Evolutionary conservation across 306 rosid species (phyloP).

Genomic region (Castanea mollissima): DNA sequence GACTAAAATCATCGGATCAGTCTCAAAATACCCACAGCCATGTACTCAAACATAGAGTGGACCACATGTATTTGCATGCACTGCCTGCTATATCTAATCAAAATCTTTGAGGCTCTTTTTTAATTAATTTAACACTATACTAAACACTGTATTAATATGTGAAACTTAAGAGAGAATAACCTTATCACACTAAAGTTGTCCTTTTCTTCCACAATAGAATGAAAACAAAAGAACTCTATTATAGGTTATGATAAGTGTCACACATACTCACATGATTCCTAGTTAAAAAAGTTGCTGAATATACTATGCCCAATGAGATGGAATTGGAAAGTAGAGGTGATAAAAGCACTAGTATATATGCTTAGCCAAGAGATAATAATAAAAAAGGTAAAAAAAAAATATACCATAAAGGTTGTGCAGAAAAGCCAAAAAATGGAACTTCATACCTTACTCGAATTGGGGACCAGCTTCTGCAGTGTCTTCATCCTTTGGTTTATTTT

Average conservation of each 20-base stretch:
- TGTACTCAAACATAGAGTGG: slow-evolving; percentile 27
- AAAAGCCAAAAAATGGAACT: slow-evolving; percentile 26
- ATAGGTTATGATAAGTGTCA: too few species aligned
- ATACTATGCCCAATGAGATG: too few species aligned
- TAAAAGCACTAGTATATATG: too few species aligned
- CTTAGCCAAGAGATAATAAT: not conserved
- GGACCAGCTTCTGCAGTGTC: slow-evolving; percentile 95
- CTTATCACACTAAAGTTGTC: too few species aligned
- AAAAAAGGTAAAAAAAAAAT: not conserved
- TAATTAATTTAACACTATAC: not conserved
- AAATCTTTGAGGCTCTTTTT: not conserved
- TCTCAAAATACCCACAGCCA: slow-evolving; percentile 22
- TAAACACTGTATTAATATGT: too few species aligned
- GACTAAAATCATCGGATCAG: slow-evolving; percentile 30
- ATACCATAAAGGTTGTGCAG: not conserved
- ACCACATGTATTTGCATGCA: slow-evolving; percentile 20
- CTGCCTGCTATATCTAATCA: not conserved
- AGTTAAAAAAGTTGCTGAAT: too few species aligned
- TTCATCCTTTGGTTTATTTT: slow-evolving; percentile 96
- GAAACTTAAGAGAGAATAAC: too few species aligned
- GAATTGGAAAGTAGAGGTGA: too few species aligned
- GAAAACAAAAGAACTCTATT: too few species aligned
- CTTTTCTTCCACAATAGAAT: too few species aligned
- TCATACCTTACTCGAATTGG: slow-evolving; percentile 95
- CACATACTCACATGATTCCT: too few species aligned